Conservation (phyloP, 306 rosid genomes). For the Castanopsis chinensis region DNA sequence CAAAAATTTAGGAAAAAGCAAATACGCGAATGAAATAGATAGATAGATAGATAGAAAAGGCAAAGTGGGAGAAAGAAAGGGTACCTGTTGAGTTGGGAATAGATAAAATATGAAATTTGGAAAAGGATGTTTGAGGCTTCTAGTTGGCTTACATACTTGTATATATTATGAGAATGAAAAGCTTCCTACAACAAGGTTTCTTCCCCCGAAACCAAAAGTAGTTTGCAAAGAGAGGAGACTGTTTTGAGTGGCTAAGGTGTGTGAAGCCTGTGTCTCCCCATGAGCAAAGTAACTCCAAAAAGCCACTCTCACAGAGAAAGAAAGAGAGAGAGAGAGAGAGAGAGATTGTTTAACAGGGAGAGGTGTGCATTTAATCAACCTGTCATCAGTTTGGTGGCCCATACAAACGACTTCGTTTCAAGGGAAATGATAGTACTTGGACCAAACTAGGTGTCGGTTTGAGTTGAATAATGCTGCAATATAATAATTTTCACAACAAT, state of each 20-base stretch:
- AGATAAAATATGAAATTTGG: neutral
- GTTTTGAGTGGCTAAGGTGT: neutral
- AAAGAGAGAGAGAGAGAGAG: neutral
- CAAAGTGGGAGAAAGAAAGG: neutral
- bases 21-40: neutral
- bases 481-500: too few species aligned
- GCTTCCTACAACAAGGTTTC: neutral
- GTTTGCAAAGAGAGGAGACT: neutral
- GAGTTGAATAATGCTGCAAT: too few species aligned
- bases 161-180: neutral
- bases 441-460: too few species aligned
- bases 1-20: neutral
- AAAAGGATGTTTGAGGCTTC: neutral
- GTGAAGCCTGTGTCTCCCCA: slow-evolving; percentile 2
- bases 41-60: neutral
- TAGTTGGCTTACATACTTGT: neutral
- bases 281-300: neutral
- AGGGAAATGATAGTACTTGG: neutral
- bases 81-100: neutral
- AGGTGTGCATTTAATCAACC: neutral
- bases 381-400: neutral
- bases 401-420: neutral
- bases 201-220: neutral
- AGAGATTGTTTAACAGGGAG: neutral
- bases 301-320: neutral